Conservation (phyloP, 2,329 filamentous ascomycete species). For the Tolypocladium ophioglossoides region DNA sequence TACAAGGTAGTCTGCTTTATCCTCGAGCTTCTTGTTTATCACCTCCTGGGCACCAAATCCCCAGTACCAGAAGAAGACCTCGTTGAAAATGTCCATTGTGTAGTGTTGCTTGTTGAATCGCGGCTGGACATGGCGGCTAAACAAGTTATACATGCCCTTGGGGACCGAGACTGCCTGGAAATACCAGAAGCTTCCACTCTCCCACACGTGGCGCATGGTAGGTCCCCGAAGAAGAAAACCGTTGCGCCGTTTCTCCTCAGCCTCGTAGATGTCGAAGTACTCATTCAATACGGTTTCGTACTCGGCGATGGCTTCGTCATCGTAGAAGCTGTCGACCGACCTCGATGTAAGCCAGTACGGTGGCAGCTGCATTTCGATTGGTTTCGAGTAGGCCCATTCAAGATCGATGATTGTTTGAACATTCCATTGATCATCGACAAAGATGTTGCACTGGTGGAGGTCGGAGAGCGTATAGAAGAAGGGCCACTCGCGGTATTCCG, state of each 20-base stretch:
- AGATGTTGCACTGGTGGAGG: slow-evolving; percentile 25
- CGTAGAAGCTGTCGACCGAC: slow-evolving; percentile 3
- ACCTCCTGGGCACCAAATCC: too few relatives aligned
- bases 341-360: slow-evolving; percentile 15
- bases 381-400: slow-evolving; percentile 16
- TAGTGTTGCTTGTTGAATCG: too few relatives aligned
- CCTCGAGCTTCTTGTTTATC: too few relatives aligned
- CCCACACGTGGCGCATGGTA: too few relatives aligned
- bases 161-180: too few relatives aligned
- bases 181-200: too few relatives aligned
- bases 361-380: slow-evolving; percentile 13
- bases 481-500: slow-evolving; percentile 15
- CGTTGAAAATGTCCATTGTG: too few relatives aligned
- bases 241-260: slow-evolving; percentile 3
- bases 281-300: slow-evolving; percentile 1
- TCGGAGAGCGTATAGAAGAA: slow-evolving; percentile 23
- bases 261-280: slow-evolving; percentile 5
- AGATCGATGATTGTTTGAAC: slow-evolving; percentile 19
- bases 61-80: too few relatives aligned
- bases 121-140: too few relatives aligned
- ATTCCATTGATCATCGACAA: slow-evolving; percentile 19
- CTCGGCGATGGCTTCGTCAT: not conserved
- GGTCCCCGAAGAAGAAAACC: not conserved
- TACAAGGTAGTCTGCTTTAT: too few relatives aligned
- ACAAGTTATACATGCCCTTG: too few relatives aligned